Evolutionary conservation across 108 stramenopile species (phyloP), one percentile per base, ranked within the genome.

Genomic region (Pseudonitzschia delicatissima): DNA sequence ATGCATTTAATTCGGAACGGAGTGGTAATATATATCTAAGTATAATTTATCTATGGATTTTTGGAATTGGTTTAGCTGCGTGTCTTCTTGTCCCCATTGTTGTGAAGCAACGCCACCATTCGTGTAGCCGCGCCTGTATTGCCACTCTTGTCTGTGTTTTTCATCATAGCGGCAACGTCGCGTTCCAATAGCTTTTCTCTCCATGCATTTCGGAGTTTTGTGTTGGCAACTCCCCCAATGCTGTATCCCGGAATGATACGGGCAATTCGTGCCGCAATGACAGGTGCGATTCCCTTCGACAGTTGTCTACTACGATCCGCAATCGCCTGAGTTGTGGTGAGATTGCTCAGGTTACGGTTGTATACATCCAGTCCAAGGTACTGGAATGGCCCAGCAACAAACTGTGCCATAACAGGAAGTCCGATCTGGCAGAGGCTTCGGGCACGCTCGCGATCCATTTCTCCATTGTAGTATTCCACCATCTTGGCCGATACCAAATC

Each of bases 191-290:
- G 36, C n/a, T 36, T 36, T 45, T 72, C 45, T 28, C 73, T 47
- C 73, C 73, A 74, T 2, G 23, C 42, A 29, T 53, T 64, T 29
- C 73, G 45, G 1, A 67, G 39, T 23, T 62, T 51, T 12, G 73
- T 76, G 45, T 86, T 86, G 5, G 64, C 57, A 1, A 86, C 80
- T 5, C 84, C 84, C 50, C 73, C 84, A 29, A 82, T 61, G 17
- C 84, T 77, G 60, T 86, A 86, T 13, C 77, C 81, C 8, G 84
- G 84, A 32, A 76, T 71, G 31, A 86, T 82, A 0, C 84, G 73
- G 12, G 71, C 69, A 18, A 82, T 75, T 23, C 81, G 61, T 7
- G 78, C 80, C 3, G 47, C 55, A 9, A 80, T 39, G 20, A 86
- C 75, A 3, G 72, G 63, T 11, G 27, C 48, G 39, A 78, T 50